These are phyloP conservation scores for Schwanniomyces yamadae DNA, from an alignment of 805 yeast genomes.

Conservation along the genomic window DNA sequence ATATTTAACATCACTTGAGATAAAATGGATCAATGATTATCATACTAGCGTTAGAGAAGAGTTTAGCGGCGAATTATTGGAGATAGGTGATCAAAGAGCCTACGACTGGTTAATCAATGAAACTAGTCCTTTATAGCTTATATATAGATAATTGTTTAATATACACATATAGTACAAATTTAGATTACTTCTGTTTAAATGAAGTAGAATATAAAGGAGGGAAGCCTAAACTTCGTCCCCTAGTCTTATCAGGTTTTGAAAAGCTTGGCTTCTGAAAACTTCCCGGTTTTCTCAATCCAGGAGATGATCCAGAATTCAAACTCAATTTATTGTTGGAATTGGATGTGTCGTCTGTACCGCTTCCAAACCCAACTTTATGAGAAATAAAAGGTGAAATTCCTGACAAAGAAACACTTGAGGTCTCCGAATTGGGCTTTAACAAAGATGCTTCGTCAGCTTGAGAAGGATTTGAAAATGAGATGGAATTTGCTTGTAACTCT, in stretches of 20 bases:
- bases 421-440: conserved; percentile 8
- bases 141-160: not conserved
- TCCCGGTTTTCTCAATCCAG: conserved; percentile 32
- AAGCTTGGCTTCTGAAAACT: conserved; percentile 32
- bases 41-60: conserved; percentile 33
- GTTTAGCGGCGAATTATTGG: conserved; percentile 44
- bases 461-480: not conserved
- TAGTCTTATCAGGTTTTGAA: conserved; percentile 14
- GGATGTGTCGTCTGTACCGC: conserved; percentile 4
- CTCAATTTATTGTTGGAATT: conserved; percentile 1
- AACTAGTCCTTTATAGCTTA: conserved; percentile 38
- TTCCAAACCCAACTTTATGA: conserved; percentile 19
- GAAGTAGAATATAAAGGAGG: conserved; percentile 27
- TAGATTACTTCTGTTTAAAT: conserved; percentile 8
- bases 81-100: conserved; percentile 56
- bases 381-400: conserved; percentile 30
- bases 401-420: conserved; percentile 18
- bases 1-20: conserved; percentile 29
- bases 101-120: conserved; percentile 72
- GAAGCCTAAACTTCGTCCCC: conserved; percentile 20
- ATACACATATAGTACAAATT: conserved; percentile 2
- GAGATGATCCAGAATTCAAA: conserved; percentile 1
- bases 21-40: conserved; percentile 40
- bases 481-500: conserved; percentile 1
- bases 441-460: not conserved